Evolutionary conservation across 176 grass and related monocot species (phyloP), one percentile per base, ranked within the genome.

Genomic region (Carex littledalei): DNA sequence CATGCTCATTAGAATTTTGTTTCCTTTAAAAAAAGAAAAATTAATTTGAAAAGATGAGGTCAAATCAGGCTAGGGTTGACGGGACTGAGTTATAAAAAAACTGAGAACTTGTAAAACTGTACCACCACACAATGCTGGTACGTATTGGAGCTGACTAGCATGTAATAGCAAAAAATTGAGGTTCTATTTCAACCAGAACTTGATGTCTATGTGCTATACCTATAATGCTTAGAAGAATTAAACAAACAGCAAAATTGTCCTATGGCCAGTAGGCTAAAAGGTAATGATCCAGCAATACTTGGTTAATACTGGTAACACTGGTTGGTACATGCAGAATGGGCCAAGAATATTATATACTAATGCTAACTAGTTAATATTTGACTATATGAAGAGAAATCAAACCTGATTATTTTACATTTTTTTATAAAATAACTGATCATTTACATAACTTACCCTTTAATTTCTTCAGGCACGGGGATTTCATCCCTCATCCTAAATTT

Each of bases 381-480:
- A 35, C 13, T 53, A 18, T 16, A 63, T n/a, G 8, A 65, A 13
- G 53, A 14, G 43, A 75, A 35, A 29, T 39, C 37, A 39, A 39
- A 39, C 37, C 37, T 39, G 37, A 39, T 39, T 39, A 5, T 39
- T 39, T 6, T 39, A 39, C 37, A 39, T 39, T 39, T 39, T 39
- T 39, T 39, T 0, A 39, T 39, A 39, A 39, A 5, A 39, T 6
- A 39, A 85, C 12, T 84, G 35, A 63, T 76, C 56, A 90, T 53
- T 84, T 63, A 81, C 18, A 21, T 34, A 55, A 54, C 79, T 81
- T 94, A 97, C 94, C 88, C 85, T 82, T 84, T 16, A 73, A 24
- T 80, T 60, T 80, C 43, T 29, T 90, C 84, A 81, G 43, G 32
- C 22, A 91, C 76, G 49, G 81, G 13, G 20, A 61, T 32, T 29